phyloP scores from a whole-genome alignment of 345 rosid species.

The Eutrema japonicum region DNA sequence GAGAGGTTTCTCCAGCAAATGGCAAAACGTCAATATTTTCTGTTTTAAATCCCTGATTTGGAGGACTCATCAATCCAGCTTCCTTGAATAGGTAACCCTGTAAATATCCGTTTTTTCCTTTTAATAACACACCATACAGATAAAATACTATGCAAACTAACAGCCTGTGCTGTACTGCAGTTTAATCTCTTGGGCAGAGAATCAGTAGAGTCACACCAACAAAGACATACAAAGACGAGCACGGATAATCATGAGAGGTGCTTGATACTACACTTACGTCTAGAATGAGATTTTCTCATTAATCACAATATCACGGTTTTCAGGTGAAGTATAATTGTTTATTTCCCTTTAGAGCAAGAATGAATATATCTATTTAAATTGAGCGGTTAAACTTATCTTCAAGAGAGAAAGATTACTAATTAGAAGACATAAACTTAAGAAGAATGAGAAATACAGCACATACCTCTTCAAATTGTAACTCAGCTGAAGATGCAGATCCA shows the following conservation, averaged over 20 bases:
- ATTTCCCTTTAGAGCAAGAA: conserved; percentile 10
- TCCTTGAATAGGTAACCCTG: conserved; percentile 47
- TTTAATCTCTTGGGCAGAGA: conserved; percentile 12
- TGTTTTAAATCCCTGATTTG: conserved; percentile 38
- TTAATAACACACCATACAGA: conserved; percentile 28
- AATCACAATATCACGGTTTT: neutral
- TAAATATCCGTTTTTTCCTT: conserved; percentile 31
- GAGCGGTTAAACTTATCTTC: neutral
- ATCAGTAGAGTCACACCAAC: conserved; percentile 17
- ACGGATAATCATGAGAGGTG: neutral
- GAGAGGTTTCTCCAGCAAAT: conserved; percentile 41
- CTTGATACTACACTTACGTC: conserved; percentile 25
- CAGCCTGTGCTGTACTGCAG: conserved; percentile 20
- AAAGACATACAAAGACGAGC: conserved; percentile 4
- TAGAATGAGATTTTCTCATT: conserved; percentile 22
- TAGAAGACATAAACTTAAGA: conserved; percentile 20
- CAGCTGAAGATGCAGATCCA: conserved; percentile 46
- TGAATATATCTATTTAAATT: neutral
- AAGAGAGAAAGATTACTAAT: conserved; percentile 23
- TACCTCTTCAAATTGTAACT: conserved; percentile 60
- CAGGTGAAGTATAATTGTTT: neutral
- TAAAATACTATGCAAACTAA: neutral
- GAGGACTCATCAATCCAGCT: conserved; percentile 47
- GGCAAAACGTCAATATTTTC: conserved; percentile 43
- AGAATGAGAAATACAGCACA: conserved; percentile 22